Evolutionary conservation across 139 green algal genomes (phyloP).

Genomic region (Penium margaritaceum): DNA sequence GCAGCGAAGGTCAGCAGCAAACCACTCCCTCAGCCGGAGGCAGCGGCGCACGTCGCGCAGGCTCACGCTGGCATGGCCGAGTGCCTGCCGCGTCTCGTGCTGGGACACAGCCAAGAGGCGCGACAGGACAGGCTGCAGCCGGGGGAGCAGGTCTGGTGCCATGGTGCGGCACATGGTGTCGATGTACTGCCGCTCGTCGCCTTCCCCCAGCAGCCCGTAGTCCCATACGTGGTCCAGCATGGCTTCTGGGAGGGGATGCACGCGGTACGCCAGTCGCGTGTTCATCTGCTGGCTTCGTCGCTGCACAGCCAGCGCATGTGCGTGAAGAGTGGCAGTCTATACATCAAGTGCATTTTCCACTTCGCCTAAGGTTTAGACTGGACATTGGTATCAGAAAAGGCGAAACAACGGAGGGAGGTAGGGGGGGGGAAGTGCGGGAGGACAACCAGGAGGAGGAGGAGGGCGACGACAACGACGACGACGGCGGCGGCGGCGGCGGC

Average conservation of each 20-base stretch:
- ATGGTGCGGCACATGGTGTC: constrained; percentile 28
- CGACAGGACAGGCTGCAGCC: constrained; percentile 27
- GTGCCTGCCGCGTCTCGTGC: background rate
- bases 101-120: constrained; percentile 32
- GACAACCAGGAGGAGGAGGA: too few relatives aligned
- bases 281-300: background rate
- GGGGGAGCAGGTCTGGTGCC: background rate
- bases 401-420: too few relatives aligned
- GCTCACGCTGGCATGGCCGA: constrained; percentile 13
- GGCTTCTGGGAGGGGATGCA: constrained; percentile 43
- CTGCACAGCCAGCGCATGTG: constrained; percentile 1
- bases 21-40: constrained; percentile 26
- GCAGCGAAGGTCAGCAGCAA: background rate
- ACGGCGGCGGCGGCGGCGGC: too few relatives aligned
- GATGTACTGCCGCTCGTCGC: constrained; percentile 43
- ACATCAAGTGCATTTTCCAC: too few relatives aligned
- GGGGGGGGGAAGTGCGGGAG: too few relatives aligned
- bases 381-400: too few relatives aligned
- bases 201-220: constrained; percentile 26
- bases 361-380: too few relatives aligned
- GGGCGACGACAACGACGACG: too few relatives aligned
- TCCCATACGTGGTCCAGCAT: constrained; percentile 48
- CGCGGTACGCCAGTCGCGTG: constrained; percentile 36
- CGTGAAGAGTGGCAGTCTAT: background rate
- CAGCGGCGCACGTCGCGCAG: constrained; percentile 44